Base-by-base conservation (phyloP, 768 basidiomycete species). In the Phlebiopsis flavidoalba region DNA sequence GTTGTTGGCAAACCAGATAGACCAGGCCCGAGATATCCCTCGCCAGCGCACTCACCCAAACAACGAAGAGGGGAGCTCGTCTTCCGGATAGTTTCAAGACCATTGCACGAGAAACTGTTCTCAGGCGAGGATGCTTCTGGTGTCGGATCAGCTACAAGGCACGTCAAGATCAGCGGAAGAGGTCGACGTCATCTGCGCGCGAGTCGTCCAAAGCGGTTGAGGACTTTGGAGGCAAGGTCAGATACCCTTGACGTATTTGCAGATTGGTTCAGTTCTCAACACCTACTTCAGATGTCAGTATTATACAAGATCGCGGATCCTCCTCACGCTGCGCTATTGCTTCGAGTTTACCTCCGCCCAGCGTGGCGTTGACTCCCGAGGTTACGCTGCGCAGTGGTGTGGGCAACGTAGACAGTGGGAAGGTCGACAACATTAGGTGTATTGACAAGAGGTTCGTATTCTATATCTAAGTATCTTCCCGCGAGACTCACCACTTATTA, bases 381-480 rank as follows among this genome's bases (percentile, higher is more conserved):
- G 93, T 97, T n/a, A 1, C 84, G 97, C 35, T 93, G 95, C 66
- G 95, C 96, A 0, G 95, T 97, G 1, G 93, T 98, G 5, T 98
- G 5, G 97, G 97, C 3, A 98, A 97, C 69, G 93, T 95, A 31
- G 89, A 92, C 69, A 90, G 91, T 58, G 96, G 96, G 0, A 98
- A 98, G n/a, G 73, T 93, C 91, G 2, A 96, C 95, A 17, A 96
- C 93, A 11, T 78, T 97, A 17, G 95, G 95, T 52, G 97, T 98
- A 8, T 76, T 99, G 11, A 98, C 96, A n/a, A 81, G 95, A 72
- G 96, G 95, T 81, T 71, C 69, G 33, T 33, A 24, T 45, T 48
- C 35, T 37, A 31, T 40, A 12, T 3, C 12, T 45, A 67, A n/a
- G n/a, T 72, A 61, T 24, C 58, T 31, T 40, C 55, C 61, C 45